phyloP scores from a whole-genome alignment of 768 basidiomycete genomes.

The Lentinula detonsa region DNA sequence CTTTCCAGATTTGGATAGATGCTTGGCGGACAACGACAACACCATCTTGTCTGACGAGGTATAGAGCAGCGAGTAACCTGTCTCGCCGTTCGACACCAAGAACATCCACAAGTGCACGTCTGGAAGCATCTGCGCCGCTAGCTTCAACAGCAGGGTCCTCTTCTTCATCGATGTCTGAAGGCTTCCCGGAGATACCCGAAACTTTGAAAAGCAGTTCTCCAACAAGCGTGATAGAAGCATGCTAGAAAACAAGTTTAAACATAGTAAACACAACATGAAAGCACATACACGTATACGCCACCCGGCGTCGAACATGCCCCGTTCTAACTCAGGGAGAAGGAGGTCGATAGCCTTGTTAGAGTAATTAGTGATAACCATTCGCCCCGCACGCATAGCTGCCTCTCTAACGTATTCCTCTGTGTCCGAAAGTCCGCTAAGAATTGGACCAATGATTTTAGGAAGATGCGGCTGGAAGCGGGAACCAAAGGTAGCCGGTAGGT shows the following conservation, averaged over 20 bases:
- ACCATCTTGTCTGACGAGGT: conserved; percentile 90
- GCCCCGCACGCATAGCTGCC: conserved; percentile 96
- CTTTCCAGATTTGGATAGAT: conserved; percentile 97
- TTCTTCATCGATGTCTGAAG: conserved; percentile 61
- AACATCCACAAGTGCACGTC: conserved; percentile 80
- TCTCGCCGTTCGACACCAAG: conserved; percentile 87
- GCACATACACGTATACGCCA: conserved; percentile 88
- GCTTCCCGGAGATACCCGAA: conserved; percentile 90
- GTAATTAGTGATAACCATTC: conserved; percentile 97
- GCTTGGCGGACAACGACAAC: conserved; percentile 86
- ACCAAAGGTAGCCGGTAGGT: conserved; percentile 93
- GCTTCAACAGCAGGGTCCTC: conserved; percentile 64
- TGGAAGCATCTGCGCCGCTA: conserved; percentile 68
- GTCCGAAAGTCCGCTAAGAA: conserved; percentile 87
- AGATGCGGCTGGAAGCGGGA: conserved; percentile 95
- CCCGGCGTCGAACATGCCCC: conserved; percentile 88
- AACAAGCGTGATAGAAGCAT: conserved; percentile 92
- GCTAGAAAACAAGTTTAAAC: conserved; percentile 35
- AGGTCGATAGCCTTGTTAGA: conserved; percentile 88
- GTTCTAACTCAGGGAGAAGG: conserved; percentile 88
- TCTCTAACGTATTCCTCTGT: conserved; percentile 93
- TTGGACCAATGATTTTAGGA: conserved; percentile 89
- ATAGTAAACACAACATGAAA: background rate
- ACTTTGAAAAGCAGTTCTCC: conserved; percentile 96
- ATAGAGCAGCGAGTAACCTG: conserved; percentile 84